phyloP scores from a whole-genome alignment of 2,329 filamentous ascomycete species.

The Curvularia eragrostidis region DNA sequence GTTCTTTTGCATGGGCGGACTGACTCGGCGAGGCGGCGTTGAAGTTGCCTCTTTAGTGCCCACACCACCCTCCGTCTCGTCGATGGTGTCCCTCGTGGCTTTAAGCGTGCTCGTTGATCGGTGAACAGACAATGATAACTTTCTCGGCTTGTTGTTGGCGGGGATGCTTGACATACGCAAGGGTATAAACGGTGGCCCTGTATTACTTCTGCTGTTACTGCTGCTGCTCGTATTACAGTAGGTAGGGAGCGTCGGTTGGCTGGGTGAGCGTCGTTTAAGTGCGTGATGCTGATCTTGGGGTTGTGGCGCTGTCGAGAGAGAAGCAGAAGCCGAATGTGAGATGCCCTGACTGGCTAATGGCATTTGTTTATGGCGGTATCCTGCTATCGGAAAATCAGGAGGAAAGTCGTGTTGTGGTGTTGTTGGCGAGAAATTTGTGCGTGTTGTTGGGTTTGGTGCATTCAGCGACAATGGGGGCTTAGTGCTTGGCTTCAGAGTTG shows the following conservation, averaged over 20 bases:
- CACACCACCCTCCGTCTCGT: constrained; percentile 27
- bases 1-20: constrained; percentile 38
- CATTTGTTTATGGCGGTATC: constrained; percentile 18
- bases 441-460: constrained; percentile 42
- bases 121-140: constrained; percentile 39
- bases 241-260: constrained; percentile 29
- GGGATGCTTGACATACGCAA: constrained; percentile 47
- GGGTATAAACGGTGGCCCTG: constrained; percentile 40
- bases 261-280: constrained; percentile 29
- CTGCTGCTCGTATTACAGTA: constrained; percentile 17
- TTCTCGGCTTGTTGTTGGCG: constrained; percentile 40
- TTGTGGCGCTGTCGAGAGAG: constrained; percentile 17
- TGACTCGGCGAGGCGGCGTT: constrained; percentile 21
- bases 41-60: constrained; percentile 10
- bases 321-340: constrained; percentile 35
- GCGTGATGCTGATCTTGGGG: constrained; percentile 5
- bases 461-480: constrained; percentile 41
- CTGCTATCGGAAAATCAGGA: constrained; percentile 20
- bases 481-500: constrained; percentile 43
- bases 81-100: constrained; percentile 5
- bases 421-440: constrained; percentile 39
- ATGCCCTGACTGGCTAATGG: constrained; percentile 1
- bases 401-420: constrained; percentile 23
- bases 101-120: constrained; percentile 23
- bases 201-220: constrained; percentile 5